A percentile compares a stretch with the other conserved stretches of the same genome.
Conservation (phyloP, 805 yeast genomes). For the Wickerhamiella occidentalis region DNA sequence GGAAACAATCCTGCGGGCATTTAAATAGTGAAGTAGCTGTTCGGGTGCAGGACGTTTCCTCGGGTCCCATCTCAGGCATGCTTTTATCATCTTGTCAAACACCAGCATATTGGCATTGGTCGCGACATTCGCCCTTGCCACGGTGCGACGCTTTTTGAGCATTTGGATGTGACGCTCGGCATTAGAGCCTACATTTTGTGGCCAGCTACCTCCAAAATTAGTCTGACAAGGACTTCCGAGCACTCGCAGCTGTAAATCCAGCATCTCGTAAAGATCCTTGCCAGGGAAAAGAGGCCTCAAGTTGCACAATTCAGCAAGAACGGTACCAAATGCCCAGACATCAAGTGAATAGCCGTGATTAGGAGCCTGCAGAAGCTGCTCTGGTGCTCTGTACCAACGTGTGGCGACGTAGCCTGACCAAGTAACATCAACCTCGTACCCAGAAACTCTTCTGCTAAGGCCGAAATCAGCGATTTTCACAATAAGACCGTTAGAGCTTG, state of each 20-base stretch:
- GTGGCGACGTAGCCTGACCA: constrained; percentile 88
- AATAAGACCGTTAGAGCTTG: constrained; percentile 28
- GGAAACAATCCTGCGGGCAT: neutral
- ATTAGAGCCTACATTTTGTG: neutral
- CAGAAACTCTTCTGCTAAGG: constrained; percentile 52
- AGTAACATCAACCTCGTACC: constrained; percentile 39
- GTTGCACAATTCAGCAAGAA: constrained; percentile 74
- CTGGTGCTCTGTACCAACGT: constrained; percentile 95
- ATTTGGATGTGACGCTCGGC: neutral
- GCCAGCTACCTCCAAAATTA: constrained; percentile 3
- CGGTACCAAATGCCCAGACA: constrained; percentile 86
- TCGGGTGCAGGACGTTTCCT: constrained; percentile 7
- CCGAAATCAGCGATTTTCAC: constrained; percentile 94
- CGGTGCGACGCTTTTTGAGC: neutral
- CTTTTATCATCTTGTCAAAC: constrained; percentile 3
- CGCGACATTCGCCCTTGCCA: neutral
- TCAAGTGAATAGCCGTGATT: constrained; percentile 76
- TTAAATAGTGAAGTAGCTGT: constrained; percentile 4
- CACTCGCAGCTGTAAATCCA: constrained; percentile 49
- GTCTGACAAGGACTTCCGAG: constrained; percentile 54
- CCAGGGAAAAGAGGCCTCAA: constrained; percentile 81
- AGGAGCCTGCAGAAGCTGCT: constrained; percentile 37
- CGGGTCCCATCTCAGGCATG: constrained; percentile 6
- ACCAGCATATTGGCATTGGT: neutral
- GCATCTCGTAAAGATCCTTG: constrained; percentile 62